A percentile compares a stretch with the other conserved stretches of the same genome.
These are phyloP conservation scores for Asclepias syriaca DNA, from an alignment of 257 asterid genomes.

Conservation along the genomic window DNA sequence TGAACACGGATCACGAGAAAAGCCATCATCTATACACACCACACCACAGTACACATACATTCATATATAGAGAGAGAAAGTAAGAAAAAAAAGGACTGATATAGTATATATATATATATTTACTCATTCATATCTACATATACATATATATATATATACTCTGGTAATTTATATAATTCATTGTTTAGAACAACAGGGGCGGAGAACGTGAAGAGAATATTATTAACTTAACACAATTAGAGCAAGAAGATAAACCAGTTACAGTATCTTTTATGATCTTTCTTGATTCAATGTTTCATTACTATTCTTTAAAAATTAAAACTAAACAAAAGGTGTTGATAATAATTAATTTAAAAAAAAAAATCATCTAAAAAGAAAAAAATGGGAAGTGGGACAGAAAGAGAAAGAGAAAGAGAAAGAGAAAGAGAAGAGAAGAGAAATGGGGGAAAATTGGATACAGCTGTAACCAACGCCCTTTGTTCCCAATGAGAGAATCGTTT, in stretches of 20 bases:
- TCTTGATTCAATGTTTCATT: background rate
- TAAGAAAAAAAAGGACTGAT: background rate
- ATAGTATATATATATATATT: background rate
- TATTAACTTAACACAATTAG: conserved; percentile 13
- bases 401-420: background rate
- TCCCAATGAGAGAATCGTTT: conserved; percentile 26
- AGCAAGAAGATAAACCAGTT: background rate
- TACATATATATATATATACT: background rate
- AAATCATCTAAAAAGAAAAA: background rate
- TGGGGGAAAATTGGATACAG: conserved; percentile 47
- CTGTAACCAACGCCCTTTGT: conserved; percentile 45
- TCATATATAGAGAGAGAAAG: background rate
- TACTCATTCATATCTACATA: background rate
- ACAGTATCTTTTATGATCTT: background rate
- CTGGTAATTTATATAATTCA: conserved; percentile 8
- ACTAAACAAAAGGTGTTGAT: background rate
- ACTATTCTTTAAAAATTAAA: background rate
- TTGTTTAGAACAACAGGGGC: conserved; percentile 35
- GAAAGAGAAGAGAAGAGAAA: conserved; percentile 17
- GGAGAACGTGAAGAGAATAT: conserved; percentile 41
- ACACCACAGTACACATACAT: conserved; percentile 8
- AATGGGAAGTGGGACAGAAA: background rate
- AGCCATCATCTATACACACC: conserved; percentile 15
- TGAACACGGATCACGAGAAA: conserved; percentile 52
- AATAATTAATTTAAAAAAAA: background rate